Evolutionary conservation across 2,329 filamentous ascomycete species (phyloP), one percentile per base, ranked within the genome.

Genomic region (Coniella vitis): DNA sequence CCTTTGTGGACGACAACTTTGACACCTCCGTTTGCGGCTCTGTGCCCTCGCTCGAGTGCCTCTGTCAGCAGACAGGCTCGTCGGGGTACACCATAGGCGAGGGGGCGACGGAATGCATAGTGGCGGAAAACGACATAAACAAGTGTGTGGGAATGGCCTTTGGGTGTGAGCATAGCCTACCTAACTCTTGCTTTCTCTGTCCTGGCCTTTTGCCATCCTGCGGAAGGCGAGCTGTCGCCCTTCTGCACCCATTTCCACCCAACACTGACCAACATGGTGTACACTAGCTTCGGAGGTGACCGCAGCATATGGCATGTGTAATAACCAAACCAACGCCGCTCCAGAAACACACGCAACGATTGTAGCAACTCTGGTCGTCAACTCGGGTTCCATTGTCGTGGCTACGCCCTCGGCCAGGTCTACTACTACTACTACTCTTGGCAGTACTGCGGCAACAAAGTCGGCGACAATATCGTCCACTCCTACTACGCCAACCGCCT

Each of bases 11-110:
- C n/a, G 67, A 71, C 53, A 81, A 84, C 61, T 86, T 79, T 59
- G 70, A 72, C 32, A 58, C 62, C 17, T 65, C 63, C 43, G 60
- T 62, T 41, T 85, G 82, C 58, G 69, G 70, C 25, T 60, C 64
- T 31, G 65, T 66, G 13, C 70, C 74, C 10, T 72, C 81, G 21
- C 62, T 87, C 56, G 66, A 72, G 58, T 87, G 83, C 56, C 70
- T 89, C 7, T 90, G 86, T 62, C 73, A 74, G 34, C 71, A 73
- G 50, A 69, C 70, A 31, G 83, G 83, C 8, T 65, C 63, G 12
- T 75, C 75, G 25, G 83, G 81, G 9, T 84, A 81, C 57, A 88
- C 86, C 1, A 59, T 88, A 41, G 84, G 83, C n/a, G 86, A 89
- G 65, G 84, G 75, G 10, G 83, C 80, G 4, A 65, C 87, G 54